Evolutionary conservation across 2,329 filamentous ascomycete genomes (phyloP).

Genomic region (Ceratocystis cubensis): DNA sequence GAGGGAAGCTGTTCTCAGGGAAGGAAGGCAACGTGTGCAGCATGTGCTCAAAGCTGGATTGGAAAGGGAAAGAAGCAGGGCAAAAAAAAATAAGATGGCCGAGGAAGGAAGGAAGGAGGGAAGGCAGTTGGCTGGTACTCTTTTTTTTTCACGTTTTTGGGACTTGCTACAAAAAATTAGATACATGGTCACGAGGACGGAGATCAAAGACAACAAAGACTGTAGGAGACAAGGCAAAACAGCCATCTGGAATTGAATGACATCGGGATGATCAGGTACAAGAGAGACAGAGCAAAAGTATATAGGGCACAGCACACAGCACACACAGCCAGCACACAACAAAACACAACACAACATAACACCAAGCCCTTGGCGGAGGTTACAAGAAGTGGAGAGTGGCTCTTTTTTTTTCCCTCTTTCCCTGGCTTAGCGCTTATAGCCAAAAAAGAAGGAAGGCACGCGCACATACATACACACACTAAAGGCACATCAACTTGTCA

Average conservation of each 20-base stretch:
- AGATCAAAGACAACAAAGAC: not conserved
- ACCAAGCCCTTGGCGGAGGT: slow-evolving; percentile 4
- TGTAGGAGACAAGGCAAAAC: not conserved
- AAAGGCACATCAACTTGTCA: not conserved
- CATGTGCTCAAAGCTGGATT: slow-evolving; percentile 3
- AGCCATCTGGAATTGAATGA: slow-evolving; percentile 3
- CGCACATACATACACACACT: not conserved
- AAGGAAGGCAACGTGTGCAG: slow-evolving; percentile 1
- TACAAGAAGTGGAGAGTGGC: not conserved
- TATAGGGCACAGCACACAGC: not conserved
- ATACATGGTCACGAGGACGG: not conserved
- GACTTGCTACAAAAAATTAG: not conserved
- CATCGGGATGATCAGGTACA: slow-evolving; percentile 6
- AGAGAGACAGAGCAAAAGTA: not conserved
- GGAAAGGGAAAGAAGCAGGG: slow-evolving; percentile 1
- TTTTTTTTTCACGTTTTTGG: not conserved
- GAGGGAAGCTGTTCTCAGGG: slow-evolving; percentile 2
- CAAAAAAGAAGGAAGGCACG: not conserved
- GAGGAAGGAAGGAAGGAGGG: not conserved
- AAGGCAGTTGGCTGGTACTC: not conserved
- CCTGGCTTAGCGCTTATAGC: not conserved
- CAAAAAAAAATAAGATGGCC: slow-evolving; percentile 3
- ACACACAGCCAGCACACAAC: not conserved
- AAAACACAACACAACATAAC: not conserved
- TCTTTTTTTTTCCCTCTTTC: not conserved